These are phyloP conservation scores for Elongisporangium prolatum DNA, from an alignment of 352 stramenopile species.

Conservation along the genomic window DNA sequence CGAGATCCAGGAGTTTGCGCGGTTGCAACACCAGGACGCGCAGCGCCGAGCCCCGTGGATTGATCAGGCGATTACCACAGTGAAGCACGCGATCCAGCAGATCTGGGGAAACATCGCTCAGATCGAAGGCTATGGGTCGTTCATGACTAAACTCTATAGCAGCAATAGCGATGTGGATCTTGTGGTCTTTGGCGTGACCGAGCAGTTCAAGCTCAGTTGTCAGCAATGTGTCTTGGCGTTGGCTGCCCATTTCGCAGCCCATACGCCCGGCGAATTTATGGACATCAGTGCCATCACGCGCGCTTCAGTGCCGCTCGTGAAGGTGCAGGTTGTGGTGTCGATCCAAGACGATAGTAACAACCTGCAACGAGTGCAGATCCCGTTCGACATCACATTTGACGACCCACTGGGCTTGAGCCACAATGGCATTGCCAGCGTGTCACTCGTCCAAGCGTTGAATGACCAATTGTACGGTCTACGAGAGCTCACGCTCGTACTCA, in stretches of 20 bases:
- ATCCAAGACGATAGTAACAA: constrained; percentile 4
- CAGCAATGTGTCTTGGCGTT: constrained; percentile 51
- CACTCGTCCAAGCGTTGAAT: constrained; percentile 58
- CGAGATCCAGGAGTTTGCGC: constrained; percentile 63
- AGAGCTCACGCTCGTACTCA: constrained; percentile 85
- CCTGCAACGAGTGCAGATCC: constrained; percentile 25
- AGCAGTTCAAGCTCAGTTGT: constrained; percentile 33
- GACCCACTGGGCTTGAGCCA: constrained; percentile 49
- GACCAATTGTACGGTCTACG: constrained; percentile 71
- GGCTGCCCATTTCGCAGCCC: constrained; percentile 15
- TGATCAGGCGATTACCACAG: constrained; percentile 39
- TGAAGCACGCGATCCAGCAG: constrained; percentile 35
- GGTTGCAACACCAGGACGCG: constrained; percentile 37
- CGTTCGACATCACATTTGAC: constrained; percentile 85
- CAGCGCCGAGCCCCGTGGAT: constrained; percentile 31
- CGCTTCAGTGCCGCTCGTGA: constrained; percentile 72
- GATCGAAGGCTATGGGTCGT: constrained; percentile 75
- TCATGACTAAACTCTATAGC: constrained; percentile 60
- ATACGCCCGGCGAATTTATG: constrained; percentile 19
- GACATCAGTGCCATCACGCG: constrained; percentile 71
- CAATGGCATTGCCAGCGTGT: constrained; percentile 72
- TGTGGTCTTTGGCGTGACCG: constrained; percentile 66
- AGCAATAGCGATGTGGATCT: constrained; percentile 73
- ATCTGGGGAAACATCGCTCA: constrained; percentile 40
- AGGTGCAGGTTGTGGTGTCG: constrained; percentile 51